Conservation (phyloP, 2,329 filamentous ascomycete genomes). For the Talaromyces pinophilus region DNA sequence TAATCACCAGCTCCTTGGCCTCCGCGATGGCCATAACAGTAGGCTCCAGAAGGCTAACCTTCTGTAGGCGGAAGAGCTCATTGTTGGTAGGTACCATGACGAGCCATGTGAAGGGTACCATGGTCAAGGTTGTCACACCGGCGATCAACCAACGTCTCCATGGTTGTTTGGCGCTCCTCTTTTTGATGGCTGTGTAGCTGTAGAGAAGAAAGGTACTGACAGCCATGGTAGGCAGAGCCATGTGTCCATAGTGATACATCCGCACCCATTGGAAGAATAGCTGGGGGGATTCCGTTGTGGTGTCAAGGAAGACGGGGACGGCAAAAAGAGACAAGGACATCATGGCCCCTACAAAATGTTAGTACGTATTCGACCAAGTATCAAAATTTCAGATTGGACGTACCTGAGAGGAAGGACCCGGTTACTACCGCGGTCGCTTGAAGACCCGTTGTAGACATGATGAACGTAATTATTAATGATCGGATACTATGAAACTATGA, state of each 20-base stretch:
- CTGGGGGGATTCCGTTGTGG: conserved; percentile 28
- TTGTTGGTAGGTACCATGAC: conserved; percentile 41
- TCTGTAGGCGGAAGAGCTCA: conserved; percentile 30
- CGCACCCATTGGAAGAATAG: conserved; percentile 37
- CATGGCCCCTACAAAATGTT: background rate
- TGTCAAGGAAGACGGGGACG: conserved; percentile 18
- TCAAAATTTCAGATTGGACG: background rate
- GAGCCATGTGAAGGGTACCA: conserved; percentile 43
- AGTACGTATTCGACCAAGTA: background rate
- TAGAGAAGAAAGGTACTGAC: conserved; percentile 32
- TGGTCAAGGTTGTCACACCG: conserved; percentile 32
- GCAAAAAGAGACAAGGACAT: conserved; percentile 20
- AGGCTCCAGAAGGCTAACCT: background rate
- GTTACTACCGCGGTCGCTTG: background rate
- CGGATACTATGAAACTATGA: background rate
- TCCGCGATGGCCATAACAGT: background rate
- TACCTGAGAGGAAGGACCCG: background rate
- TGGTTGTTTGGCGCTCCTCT: background rate
- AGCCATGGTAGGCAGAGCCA: conserved; percentile 32
- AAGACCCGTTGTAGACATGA: background rate
- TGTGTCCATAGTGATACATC: conserved; percentile 39
- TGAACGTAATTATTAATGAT: background rate
- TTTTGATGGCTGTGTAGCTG: conserved; percentile 25
- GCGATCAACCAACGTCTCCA: conserved; percentile 28
- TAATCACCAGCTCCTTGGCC: conserved; percentile 27